Evolutionary conservation across 202 grass and related monocot species (phyloP), one percentile per base, ranked within the genome.

Genomic region (Panicum hallii): DNA sequence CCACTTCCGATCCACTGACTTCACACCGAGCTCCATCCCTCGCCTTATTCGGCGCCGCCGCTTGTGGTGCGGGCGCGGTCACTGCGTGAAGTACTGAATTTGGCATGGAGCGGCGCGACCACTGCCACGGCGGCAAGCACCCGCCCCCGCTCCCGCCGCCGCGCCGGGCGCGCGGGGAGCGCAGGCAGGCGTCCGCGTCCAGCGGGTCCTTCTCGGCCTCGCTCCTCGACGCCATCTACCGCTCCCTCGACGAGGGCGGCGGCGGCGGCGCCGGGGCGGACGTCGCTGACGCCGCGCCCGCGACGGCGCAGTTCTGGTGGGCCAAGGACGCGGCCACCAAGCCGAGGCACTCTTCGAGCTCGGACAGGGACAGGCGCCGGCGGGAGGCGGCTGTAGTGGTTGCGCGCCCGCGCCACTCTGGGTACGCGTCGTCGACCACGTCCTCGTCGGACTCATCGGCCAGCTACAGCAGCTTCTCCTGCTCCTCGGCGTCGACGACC

Each of bases 161-260:
- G 48, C 81, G 68, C 5, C 78, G 57, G 14, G 38, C 15, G 20
- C 89, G 55, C 34, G 56, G 53, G 32, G 88, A 86, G 2, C 74
- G 70, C 20, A 22, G 13, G 47, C 7, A 38, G 34, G 15, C 78
- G 81, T 63, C 60, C 71, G 55, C 19, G 30, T 82, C 78, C 16
- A 44, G 81, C 79, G 79, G 85, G 7, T 95, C 96, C 66, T 98
- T 98, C 93, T 93, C 96, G 32, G 85, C 96, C 0, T 87, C 91
- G 43, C 91, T 98, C 36, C 88, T 98, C 3, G 96, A 95, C 74
- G 86, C 88, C 48, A 90, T 98, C 70, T 93, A 94, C 78, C 91
- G 84, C 32, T 95, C 93, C 2, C 83, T 98, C 20, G 91, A 98
- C 70, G 89, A 90, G 5, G 77, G 45, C 11, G 77, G 67, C 52